Conservation (phyloP, 371 early-diverging fungal species). For the Mortierella polycephala region DNA sequence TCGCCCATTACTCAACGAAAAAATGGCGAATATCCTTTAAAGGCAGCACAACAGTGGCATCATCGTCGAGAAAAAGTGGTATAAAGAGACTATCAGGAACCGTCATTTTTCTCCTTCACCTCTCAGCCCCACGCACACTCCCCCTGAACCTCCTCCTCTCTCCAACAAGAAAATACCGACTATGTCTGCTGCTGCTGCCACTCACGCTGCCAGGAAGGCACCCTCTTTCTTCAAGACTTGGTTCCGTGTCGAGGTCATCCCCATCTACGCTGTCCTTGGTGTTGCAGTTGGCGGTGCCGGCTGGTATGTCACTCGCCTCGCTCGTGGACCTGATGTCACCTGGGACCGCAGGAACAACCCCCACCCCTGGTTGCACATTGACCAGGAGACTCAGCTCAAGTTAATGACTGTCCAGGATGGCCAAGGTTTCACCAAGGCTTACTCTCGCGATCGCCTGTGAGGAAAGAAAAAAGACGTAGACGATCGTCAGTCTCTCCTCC, state of each 20-base stretch:
- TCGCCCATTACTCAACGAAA: too few species aligned
- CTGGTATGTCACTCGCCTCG: constrained; percentile 70
- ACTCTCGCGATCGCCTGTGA: constrained; percentile 54
- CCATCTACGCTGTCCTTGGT: constrained; percentile 71
- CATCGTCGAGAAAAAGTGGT: too few species aligned
- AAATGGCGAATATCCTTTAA: too few species aligned
- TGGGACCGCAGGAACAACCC: constrained; percentile 76
- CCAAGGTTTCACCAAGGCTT: constrained; percentile 55
- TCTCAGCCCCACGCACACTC: background rate
- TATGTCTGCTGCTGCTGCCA: constrained; percentile 41
- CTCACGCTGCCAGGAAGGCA: constrained; percentile 54
- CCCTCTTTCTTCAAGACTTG: constrained; percentile 58
- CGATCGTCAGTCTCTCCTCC: too few species aligned
- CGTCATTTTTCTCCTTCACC: too few species aligned
- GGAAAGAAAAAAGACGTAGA: background rate
- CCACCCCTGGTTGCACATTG: constrained; percentile 73
- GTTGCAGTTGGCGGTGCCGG: constrained; percentile 68
- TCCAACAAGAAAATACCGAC: background rate
- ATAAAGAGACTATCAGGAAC: too few species aligned
- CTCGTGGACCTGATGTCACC: constrained; percentile 73
- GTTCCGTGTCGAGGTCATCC: constrained; percentile 73
- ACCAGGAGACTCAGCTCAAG: constrained; percentile 77
- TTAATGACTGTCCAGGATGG: constrained; percentile 64
- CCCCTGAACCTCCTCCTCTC: background rate
- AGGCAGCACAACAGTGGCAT: too few species aligned